Conservation (phyloP, 2,329 filamentous ascomycete species). For the Aspergillus piperis region DNA sequence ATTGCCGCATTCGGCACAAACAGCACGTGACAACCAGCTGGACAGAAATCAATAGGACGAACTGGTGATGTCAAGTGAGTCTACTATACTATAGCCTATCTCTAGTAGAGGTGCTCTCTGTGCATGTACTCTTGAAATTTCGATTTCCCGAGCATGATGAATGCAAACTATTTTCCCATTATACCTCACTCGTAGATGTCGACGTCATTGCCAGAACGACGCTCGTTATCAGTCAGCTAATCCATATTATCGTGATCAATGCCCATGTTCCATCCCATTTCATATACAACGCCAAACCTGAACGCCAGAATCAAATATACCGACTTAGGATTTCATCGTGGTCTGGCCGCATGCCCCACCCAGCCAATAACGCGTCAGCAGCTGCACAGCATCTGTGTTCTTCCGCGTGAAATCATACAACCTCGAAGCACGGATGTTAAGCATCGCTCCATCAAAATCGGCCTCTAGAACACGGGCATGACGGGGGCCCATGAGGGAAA, state of each 20-base stretch:
- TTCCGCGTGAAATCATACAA: constrained; percentile 13
- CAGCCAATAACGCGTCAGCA: constrained; percentile 13
- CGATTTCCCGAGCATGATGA: not conserved
- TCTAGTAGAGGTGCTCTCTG: no score
- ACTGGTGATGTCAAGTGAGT: no score
- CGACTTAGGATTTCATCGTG: not conserved
- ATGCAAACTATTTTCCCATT: not conserved
- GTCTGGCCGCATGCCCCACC: constrained; percentile 11
- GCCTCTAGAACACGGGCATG: constrained; percentile 10
- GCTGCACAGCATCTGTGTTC: not conserved
- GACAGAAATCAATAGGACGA: no score
- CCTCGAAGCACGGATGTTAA: constrained; percentile 8
- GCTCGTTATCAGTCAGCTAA: not conserved
- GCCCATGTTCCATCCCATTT: not conserved
- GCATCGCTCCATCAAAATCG: constrained; percentile 8
- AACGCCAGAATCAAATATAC: not conserved
- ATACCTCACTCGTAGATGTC: not conserved
- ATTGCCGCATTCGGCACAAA: not conserved
- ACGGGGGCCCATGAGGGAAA: constrained; percentile 12
- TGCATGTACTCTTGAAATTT: no score
- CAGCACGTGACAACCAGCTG: not conserved
- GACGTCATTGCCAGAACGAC: not conserved
- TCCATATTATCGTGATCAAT: not conserved
- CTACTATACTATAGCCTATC: no score
- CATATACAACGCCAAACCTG: not conserved